Percentiles rank a stretch among this genome's conserved stretches.
These are phyloP conservation scores for Sporothrix schenckii DNA, from an alignment of 2,329 filamentous ascomycete genomes.

Conservation along the genomic window DNA sequence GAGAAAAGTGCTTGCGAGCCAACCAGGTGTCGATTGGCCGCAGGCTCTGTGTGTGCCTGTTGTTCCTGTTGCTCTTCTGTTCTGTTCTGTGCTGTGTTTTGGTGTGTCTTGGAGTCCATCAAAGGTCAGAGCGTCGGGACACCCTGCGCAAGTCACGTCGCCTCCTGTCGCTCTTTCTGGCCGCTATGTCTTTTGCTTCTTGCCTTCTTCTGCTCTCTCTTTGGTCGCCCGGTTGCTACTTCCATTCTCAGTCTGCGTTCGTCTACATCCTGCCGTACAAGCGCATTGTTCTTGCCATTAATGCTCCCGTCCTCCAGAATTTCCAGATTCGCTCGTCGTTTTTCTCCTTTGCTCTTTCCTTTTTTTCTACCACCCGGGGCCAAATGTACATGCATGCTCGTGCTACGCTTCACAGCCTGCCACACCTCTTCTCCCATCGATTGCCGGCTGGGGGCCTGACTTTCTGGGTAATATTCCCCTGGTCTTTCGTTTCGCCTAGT, in stretches of 20 bases:
- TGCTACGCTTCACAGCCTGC: constrained; percentile 23
- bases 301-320: not conserved
- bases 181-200: not conserved
- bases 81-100: not conserved
- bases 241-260: not conserved
- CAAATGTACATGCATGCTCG: constrained; percentile 16
- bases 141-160: constrained; percentile 19
- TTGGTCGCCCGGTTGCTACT: constrained; percentile 5
- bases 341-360: constrained; percentile 13
- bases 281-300: constrained; percentile 1
- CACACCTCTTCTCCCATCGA: constrained; percentile 4
- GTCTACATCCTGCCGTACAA: not conserved
- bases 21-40: not conserved
- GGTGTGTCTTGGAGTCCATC: constrained; percentile 22
- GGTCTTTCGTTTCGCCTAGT: constrained; percentile 1
- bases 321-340: not conserved
- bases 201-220: not conserved
- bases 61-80: not conserved
- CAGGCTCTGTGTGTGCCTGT: not conserved
- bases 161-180: constrained; percentile 17
- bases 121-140: constrained; percentile 29
- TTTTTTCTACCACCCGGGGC: constrained; percentile 5
- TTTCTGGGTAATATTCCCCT: not conserved
- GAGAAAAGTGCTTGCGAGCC: not conserved
- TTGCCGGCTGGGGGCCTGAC: constrained; percentile 18